A percentile compares a stretch with the other conserved stretches of the same genome.
These are phyloP conservation scores for Ceratobasidium sp. DNA, from an alignment of 1,284 basidiomycete genomes.

Conservation along the genomic window DNA sequence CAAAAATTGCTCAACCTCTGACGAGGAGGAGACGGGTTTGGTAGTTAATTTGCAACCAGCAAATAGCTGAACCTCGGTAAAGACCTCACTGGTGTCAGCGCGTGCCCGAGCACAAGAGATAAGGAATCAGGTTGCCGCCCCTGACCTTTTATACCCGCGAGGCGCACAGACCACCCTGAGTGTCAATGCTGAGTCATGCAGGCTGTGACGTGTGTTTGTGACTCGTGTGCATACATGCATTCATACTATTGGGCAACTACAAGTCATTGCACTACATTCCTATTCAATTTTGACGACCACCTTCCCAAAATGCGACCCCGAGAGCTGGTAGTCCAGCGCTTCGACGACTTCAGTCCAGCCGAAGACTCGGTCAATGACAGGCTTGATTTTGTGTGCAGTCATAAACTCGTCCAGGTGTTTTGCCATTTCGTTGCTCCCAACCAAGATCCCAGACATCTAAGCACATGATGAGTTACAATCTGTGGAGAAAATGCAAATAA, in stretches of 20 bases:
- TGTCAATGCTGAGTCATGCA: background rate
- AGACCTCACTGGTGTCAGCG: conserved; percentile 89
- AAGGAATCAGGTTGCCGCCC: background rate
- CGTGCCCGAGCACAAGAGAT: conserved; percentile 9
- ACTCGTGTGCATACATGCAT: background rate
- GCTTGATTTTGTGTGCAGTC: conserved; percentile 3
- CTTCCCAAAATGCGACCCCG: conserved; percentile 12
- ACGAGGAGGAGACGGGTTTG: conserved; percentile 76
- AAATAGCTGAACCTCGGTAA: conserved; percentile 91
- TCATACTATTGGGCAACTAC: background rate
- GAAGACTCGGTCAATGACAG: conserved; percentile 6
- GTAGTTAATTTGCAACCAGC: conserved; percentile 95
- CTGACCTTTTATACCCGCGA: background rate
- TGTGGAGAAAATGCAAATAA: background rate
- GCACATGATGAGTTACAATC: background rate
- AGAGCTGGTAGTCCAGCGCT: background rate
- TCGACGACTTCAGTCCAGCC: conserved; percentile 5
- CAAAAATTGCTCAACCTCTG: conserved; percentile 84
- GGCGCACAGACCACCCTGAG: conserved; percentile 2
- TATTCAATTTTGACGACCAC: conserved; percentile 6
- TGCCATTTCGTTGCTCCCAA: conserved; percentile 4
- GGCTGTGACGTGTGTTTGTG: background rate
- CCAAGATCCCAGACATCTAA: conserved; percentile 4
- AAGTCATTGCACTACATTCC: background rate
- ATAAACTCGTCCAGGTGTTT: conserved; percentile 3